These are phyloP conservation scores for Penicillium freii DNA, from an alignment of 2,329 filamentous ascomycete species.

Conservation along the genomic window DNA sequence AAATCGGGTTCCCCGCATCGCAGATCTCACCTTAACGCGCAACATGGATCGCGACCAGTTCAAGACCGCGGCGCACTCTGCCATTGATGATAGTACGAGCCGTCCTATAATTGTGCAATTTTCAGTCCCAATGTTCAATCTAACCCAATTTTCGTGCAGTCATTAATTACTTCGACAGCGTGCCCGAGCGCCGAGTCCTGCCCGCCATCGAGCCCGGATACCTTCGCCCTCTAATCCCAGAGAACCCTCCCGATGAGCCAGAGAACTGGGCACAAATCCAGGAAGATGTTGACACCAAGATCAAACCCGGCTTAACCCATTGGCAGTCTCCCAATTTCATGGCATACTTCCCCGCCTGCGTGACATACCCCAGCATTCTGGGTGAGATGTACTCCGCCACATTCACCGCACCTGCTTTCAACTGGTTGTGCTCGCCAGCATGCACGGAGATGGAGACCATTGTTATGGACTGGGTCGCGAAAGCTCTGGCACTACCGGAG, in stretches of 20 bases:
- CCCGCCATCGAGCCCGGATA: slow-evolving; percentile 82
- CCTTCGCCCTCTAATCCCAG: slow-evolving; percentile 74
- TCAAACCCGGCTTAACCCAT: slow-evolving; percentile 88
- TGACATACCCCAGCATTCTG: slow-evolving; percentile 78
- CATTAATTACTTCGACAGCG: slow-evolving; percentile 75
- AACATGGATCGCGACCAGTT: slow-evolving; percentile 79
- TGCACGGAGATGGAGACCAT: slow-evolving; percentile 92
- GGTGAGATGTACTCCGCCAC: slow-evolving; percentile 90
- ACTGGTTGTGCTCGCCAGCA: slow-evolving; percentile 92
- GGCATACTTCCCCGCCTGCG: slow-evolving; percentile 86
- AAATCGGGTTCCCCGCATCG: background rate
- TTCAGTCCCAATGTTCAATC: background rate
- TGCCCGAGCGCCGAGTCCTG: slow-evolving; percentile 69
- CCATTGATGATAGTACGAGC: slow-evolving; percentile 75
- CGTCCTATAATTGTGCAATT: background rate
- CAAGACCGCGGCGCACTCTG: slow-evolving; percentile 69
- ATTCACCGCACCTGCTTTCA: slow-evolving; percentile 89
- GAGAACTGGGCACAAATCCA: slow-evolving; percentile 73
- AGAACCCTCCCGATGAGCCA: slow-evolving; percentile 65
- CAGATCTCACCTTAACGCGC: background rate
- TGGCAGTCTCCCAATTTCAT: slow-evolving; percentile 95
- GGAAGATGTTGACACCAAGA: slow-evolving; percentile 77
- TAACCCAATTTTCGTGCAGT: slow-evolving; percentile 52
- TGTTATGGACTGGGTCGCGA: slow-evolving; percentile 86
- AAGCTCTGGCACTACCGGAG: slow-evolving; percentile 68